Conservation (phyloP, 2,329 filamentous ascomycete species). For the Simplicillium aogashimaense region DNA sequence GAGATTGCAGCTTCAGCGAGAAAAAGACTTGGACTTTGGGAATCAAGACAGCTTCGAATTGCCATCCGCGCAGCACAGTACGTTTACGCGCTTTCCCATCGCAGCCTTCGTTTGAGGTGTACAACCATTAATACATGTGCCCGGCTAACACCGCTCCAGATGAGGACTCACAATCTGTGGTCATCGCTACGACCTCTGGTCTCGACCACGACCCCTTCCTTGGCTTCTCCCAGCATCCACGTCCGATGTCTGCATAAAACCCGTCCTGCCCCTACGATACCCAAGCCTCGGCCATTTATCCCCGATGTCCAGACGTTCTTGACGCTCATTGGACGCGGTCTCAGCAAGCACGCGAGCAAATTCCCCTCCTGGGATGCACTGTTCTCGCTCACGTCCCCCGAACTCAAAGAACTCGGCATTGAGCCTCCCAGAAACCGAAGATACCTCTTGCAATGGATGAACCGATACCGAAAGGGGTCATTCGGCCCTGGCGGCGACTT, state of each 20-base stretch:
- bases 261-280: constrained; percentile 33
- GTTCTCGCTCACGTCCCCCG: constrained; percentile 67
- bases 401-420: constrained; percentile 75
- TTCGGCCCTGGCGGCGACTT: constrained; percentile 80
- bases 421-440: constrained; percentile 74
- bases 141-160: constrained; percentile 5
- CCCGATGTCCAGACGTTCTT: constrained; percentile 82
- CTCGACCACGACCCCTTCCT: constrained; percentile 16
- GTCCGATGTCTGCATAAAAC: constrained; percentile 33
- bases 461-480: constrained; percentile 69
- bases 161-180: constrained; percentile 22
- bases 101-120: too few species aligned
- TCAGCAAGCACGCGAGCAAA: constrained; percentile 74
- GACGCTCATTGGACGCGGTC: constrained; percentile 78
- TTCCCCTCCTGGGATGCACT: constrained; percentile 85
- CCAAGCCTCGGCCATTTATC: constrained; percentile 71
- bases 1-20: constrained; percentile 1
- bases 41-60: not conserved
- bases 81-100: not conserved
- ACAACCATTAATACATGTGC: too few species aligned
- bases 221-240: constrained; percentile 14
- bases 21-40: too few species aligned
- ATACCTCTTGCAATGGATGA: constrained; percentile 81
- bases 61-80: not conserved
- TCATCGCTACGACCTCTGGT: constrained; percentile 21